Conservation (phyloP, 2,329 filamentous ascomycete species). For the Boeremia lycopersici region DNA sequence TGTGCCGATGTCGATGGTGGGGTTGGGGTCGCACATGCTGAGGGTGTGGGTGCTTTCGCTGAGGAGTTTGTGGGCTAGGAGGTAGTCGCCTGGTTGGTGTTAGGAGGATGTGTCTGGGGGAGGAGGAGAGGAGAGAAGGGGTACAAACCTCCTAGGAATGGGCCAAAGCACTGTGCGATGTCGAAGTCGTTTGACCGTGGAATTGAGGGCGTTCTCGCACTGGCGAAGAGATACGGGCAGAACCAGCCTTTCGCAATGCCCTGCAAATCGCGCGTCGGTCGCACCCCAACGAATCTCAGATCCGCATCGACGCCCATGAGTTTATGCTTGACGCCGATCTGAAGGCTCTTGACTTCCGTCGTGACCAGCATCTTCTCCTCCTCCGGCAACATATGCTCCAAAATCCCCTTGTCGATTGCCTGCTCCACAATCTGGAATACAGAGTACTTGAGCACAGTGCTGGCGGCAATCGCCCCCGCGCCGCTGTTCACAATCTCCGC, state of each 20-base stretch:
- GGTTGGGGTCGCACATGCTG: conserved; percentile 40
- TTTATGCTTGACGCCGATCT: conserved; percentile 48
- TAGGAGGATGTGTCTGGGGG: background rate
- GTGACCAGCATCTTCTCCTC: conserved; percentile 49
- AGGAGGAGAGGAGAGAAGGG: no score
- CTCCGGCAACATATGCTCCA: conserved; percentile 48
- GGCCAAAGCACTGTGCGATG: conserved; percentile 47
- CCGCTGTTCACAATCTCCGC: conserved; percentile 42
- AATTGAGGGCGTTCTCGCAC: conserved; percentile 39
- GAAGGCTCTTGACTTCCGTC: conserved; percentile 44
- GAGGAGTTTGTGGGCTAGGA: conserved; percentile 45
- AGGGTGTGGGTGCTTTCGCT: conserved; percentile 39
- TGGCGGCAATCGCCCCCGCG: conserved; percentile 35
- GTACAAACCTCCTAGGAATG: conserved; percentile 42
- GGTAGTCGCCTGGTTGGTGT: conserved; percentile 40
- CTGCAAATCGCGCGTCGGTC: conserved; percentile 28
- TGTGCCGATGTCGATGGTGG: conserved; percentile 34
- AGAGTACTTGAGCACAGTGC: conserved; percentile 40
- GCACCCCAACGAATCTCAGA: conserved; percentile 38
- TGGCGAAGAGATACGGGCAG: conserved; percentile 46
- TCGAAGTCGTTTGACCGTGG: conserved; percentile 44
- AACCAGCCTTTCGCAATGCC: conserved; percentile 48
- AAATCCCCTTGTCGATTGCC: conserved; percentile 47
- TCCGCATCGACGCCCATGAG: conserved; percentile 50
- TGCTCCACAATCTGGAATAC: conserved; percentile 50